Conservation (phyloP, 2,329 filamentous ascomycete genomes). For the Microsporum canis region DNA sequence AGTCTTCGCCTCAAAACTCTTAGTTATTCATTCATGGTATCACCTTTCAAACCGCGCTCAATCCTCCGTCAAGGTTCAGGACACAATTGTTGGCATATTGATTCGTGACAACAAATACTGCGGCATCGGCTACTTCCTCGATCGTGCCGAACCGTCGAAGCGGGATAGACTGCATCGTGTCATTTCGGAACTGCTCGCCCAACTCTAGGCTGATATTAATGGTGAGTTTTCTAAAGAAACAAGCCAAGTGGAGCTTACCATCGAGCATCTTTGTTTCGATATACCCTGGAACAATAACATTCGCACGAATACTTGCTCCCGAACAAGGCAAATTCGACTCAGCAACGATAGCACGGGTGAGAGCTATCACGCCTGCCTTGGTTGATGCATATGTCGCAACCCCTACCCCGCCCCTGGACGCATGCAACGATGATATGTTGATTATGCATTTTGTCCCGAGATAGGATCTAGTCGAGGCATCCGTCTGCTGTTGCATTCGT, state of each 20-base stretch:
- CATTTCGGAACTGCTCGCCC: slow-evolving; percentile 23
- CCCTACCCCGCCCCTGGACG: slow-evolving; percentile 53
- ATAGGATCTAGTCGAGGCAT: slow-evolving; percentile 41
- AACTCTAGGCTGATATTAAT: slow-evolving; percentile 29
- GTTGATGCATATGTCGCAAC: slow-evolving; percentile 64
- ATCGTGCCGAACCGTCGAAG: slow-evolving; percentile 53
- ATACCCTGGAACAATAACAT: slow-evolving; percentile 73
- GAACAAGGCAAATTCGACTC: slow-evolving; percentile 44
- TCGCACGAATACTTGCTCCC: slow-evolving; percentile 60
- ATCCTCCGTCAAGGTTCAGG: slow-evolving; percentile 72
- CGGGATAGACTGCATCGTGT: slow-evolving; percentile 46
- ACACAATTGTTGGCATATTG: slow-evolving; percentile 78
- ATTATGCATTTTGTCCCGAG: slow-evolving; percentile 59
- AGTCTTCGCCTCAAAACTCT: not conserved
- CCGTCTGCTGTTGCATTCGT: slow-evolving; percentile 18
- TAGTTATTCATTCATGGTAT: not conserved
- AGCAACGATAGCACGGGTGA: slow-evolving; percentile 28
- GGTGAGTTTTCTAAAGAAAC: not conserved
- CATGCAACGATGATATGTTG: slow-evolving; percentile 70
- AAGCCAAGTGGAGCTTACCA: slow-evolving; percentile 39
- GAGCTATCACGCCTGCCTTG: slow-evolving; percentile 67
- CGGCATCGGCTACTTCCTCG: slow-evolving; percentile 70
- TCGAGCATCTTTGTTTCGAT: slow-evolving; percentile 70
- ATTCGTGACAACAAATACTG: slow-evolving; percentile 64
- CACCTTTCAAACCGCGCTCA: slow-evolving; percentile 51